Base-by-base conservation (phyloP, 106 monocot genomes). In the Dioscorea dumetorum region DNA sequence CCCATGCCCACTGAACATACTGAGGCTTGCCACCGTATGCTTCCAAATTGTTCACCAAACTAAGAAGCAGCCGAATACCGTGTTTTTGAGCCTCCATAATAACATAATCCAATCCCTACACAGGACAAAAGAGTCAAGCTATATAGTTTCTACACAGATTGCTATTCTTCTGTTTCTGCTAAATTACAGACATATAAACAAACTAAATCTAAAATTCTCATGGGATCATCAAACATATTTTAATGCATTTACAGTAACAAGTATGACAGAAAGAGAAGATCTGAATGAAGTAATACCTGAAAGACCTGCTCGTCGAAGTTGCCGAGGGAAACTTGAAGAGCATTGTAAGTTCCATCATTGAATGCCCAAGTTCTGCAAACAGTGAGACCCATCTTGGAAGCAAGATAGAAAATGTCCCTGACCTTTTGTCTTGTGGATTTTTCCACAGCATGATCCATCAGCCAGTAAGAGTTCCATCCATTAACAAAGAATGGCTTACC, bases 281-380 rank as follows among this genome's bases (percentile, higher is more conserved):
- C 4, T 14, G 28, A n/a, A 50, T 28, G 5, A 41, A 41, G 10
- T 12, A 24, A n/a, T 81, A 95, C 95, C 95, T 82, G 76, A 58
- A 95, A 95, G 33, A 95, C 84, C 22, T 76, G 65, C 59, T 95
- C 88, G 70, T 95, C 88, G 69, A 95, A 95, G 49, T 66, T 79
- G 33, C 91, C 95, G 4, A 77, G 95, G 23, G 95, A 91, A 54
- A 95, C 71, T 58, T 95, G 95, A 28, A 95, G 79, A 12, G 95
- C 95, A 75, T 91, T 83, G 76, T 95, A 79, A 21, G 84, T 35
- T 4, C 95, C 95, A 69, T 95, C 95, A 67, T 95, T 95, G 76
- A 95, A 95, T 8, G 91, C 95, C 95, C 95, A 95, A 15, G 95
- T 88, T 56, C 95, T 82, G 70, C 95, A 95, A 8, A 95, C 95